A percentile compares a stretch with the other conserved stretches of the same genome.
phyloP scores from a whole-genome alignment of 441 rosid genomes.

The Breynia disticha region DNA sequence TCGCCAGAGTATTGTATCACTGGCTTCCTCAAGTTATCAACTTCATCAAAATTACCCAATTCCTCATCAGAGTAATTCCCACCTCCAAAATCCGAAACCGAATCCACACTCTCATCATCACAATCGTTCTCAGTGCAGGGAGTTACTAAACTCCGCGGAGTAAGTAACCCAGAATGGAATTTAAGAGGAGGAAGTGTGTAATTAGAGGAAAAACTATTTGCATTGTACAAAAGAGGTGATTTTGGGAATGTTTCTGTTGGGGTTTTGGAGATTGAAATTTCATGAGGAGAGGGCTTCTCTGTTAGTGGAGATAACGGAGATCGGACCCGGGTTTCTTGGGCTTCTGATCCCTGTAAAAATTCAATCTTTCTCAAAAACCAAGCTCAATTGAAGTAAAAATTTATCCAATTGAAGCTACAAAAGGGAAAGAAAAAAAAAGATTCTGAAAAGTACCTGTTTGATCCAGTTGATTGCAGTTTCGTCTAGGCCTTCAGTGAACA shows the following conservation, averaged over 20 bases:
- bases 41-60: slow-evolving; percentile 3
- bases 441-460: slow-evolving; percentile 34
- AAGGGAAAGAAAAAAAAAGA: background rate
- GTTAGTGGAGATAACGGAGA: slow-evolving; percentile 51
- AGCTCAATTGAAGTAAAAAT: background rate
- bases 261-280: slow-evolving; percentile 22
- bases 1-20: slow-evolving; percentile 24
- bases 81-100: slow-evolving; percentile 37
- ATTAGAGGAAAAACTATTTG: slow-evolving; percentile 25
- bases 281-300: slow-evolving; percentile 35
- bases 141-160: slow-evolving; percentile 34
- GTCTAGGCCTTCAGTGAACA: slow-evolving; percentile 60
- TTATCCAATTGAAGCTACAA: background rate
- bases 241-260: slow-evolving; percentile 20
- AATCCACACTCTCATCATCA: slow-evolving; percentile 53
- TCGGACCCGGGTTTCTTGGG: slow-evolving; percentile 39
- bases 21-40: slow-evolving; percentile 22
- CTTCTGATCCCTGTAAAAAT: slow-evolving; percentile 30
- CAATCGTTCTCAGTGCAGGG: slow-evolving; percentile 22
- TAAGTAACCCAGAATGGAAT: slow-evolving; percentile 36
- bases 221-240: slow-evolving; percentile 45
- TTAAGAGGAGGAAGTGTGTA: slow-evolving; percentile 53
- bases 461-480: slow-evolving; percentile 63
- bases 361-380: background rate
- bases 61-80: slow-evolving; percentile 35